phyloP scores from a whole-genome alignment of 1,139 yeast species.

The Suhomyces bokatorum region DNA sequence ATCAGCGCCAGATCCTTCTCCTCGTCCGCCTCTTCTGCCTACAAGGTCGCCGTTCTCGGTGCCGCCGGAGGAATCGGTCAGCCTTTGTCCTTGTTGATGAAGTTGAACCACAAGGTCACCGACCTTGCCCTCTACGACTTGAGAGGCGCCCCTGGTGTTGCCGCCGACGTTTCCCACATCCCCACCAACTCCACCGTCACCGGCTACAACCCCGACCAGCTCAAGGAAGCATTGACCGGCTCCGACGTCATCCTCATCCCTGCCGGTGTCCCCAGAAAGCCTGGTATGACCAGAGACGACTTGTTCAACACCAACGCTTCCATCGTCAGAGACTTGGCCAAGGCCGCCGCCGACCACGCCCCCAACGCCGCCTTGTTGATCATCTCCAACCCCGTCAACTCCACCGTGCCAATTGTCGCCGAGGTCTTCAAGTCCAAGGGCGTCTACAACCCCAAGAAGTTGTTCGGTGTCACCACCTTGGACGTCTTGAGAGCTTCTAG shows the following conservation, averaged over 20 bases:
- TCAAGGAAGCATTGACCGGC: conserved; percentile 63
- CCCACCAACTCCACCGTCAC: conserved; percentile 75
- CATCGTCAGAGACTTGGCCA: conserved; percentile 80
- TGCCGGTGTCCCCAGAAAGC: conserved; percentile 97
- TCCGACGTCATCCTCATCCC: conserved; percentile 85
- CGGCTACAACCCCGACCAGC: conserved; percentile 65
- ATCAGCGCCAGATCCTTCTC: conserved; percentile 68
- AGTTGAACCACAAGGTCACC: conserved; percentile 58
- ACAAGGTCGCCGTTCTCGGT: conserved; percentile 75
- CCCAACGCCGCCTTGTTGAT: conserved; percentile 77
- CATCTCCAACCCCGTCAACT: conserved; percentile 94
- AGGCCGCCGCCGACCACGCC: conserved; percentile 69
- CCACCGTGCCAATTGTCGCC: conserved; percentile 91
- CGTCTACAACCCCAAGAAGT: conserved; percentile 73
- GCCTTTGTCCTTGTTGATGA: conserved; percentile 82
- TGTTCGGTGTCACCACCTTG: conserved; percentile 91
- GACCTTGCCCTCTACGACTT: conserved; percentile 85
- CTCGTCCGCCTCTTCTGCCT: conserved; percentile 61
- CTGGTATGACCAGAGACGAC: conserved; percentile 98
- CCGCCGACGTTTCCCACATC: conserved; percentile 86
- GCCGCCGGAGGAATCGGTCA: conserved; percentile 94
- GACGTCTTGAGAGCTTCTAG: conserved; percentile 90
- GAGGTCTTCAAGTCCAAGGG: conserved; percentile 77
- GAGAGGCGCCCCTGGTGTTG: conserved; percentile 89
- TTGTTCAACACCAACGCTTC: conserved; percentile 91